Percentiles rank a stretch among this genome's conserved stretches.
These are phyloP conservation scores for Tephrocybe sp. DNA, from an alignment of 768 basidiomycete species.

Conservation along the genomic window DNA sequence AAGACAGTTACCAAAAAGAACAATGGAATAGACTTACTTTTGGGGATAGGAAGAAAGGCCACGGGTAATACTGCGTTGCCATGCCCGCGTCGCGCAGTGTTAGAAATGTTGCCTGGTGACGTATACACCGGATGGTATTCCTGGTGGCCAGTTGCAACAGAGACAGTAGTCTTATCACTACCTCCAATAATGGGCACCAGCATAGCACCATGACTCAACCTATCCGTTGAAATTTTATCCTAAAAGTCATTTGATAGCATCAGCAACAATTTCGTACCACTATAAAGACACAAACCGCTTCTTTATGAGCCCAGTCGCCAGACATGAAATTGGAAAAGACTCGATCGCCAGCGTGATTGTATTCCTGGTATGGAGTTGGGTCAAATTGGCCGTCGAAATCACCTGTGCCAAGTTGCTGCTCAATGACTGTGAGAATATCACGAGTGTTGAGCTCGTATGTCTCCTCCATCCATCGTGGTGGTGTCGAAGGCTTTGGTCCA, in stretches of 20 bases:
- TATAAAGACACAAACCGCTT: constrained; percentile 28
- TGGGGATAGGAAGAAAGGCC: constrained; percentile 35
- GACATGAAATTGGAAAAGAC: constrained; percentile 38
- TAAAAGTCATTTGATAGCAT: constrained; percentile 14
- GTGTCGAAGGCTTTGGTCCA: constrained; percentile 16
- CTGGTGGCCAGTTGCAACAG: constrained; percentile 36
- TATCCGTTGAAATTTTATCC: constrained; percentile 26
- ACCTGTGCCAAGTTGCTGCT: constrained; percentile 8
- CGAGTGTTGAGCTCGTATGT: constrained; percentile 6
- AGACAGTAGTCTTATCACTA: constrained; percentile 42
- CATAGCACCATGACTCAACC: constrained; percentile 27
- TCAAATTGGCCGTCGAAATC: constrained; percentile 15
- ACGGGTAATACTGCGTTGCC: constrained; percentile 25
- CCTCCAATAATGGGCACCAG: constrained; percentile 30
- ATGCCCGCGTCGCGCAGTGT: constrained; percentile 27
- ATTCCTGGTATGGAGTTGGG: constrained; percentile 13
- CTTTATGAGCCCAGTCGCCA: constrained; percentile 30
- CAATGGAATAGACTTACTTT: constrained; percentile 24
- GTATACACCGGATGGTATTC: constrained; percentile 36
- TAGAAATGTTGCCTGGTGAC: constrained; percentile 27
- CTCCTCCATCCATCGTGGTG: constrained; percentile 4
- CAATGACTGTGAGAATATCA: constrained; percentile 5
- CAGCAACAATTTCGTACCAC: constrained; percentile 26
- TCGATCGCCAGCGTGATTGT: constrained; percentile 10
- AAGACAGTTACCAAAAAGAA: constrained; percentile 18